These are phyloP conservation scores for Colletotrichum sp. DNA, from an alignment of 2,329 filamentous ascomycete species.

Conservation along the genomic window DNA sequence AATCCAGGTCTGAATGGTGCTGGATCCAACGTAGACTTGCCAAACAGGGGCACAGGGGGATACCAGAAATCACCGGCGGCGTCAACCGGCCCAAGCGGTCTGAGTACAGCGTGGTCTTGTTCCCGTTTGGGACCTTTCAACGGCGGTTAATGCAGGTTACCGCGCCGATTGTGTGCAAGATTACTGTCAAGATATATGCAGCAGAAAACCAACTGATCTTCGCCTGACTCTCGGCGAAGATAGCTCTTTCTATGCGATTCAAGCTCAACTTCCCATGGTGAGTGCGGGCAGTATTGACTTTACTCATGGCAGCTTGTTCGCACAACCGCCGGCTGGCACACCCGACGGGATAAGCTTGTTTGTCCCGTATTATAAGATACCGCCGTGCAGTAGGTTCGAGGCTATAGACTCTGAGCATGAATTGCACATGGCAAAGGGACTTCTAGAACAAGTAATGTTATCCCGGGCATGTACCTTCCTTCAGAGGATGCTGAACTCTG, in stretches of 20 bases:
- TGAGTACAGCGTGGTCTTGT: not conserved
- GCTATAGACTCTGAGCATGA: not conserved
- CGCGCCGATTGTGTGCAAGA: not conserved
- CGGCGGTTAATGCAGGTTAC: not conserved
- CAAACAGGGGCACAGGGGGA: not conserved
- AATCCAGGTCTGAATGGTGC: accelerated
- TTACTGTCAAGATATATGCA: not conserved
- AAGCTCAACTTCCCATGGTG: not conserved
- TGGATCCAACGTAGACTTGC: not conserved
- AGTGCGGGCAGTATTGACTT: not conserved
- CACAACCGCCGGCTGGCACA: not conserved
- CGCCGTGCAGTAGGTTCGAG: not conserved
- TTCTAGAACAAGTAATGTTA: not conserved
- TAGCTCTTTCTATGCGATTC: not conserved
- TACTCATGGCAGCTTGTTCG: not conserved
- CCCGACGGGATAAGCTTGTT: not conserved
- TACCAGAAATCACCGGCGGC: not conserved
- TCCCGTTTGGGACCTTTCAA: not conserved
- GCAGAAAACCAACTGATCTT: not conserved
- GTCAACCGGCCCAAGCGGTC: not conserved
- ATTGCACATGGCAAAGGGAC: not conserved
- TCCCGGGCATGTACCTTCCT: not conserved
- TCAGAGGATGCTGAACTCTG: not conserved
- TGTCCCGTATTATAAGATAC: not conserved
- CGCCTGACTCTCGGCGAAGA: not conserved